Evolutionary conservation across 805 yeast species (phyloP).

Genomic region (Scheffersomyces lignosus): DNA sequence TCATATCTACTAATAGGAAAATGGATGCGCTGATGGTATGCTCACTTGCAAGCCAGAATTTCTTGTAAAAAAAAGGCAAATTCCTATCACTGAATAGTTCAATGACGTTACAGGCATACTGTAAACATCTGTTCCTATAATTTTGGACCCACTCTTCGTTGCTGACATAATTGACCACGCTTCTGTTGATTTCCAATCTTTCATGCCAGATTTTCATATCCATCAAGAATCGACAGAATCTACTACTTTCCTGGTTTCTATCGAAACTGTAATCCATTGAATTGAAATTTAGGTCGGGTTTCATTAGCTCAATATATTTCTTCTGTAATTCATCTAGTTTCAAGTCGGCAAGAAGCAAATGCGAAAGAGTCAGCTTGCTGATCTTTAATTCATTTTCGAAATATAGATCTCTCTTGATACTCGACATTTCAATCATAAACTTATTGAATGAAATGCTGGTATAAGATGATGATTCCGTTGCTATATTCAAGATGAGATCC

Average conservation of each 20-base stretch:
- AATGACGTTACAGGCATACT: neutral
- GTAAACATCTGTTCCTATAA: neutral
- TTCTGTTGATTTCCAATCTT: neutral
- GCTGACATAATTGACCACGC: neutral
- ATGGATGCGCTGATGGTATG: neutral
- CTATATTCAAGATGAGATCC: conserved; percentile 7
- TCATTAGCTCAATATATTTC: too few relatives aligned
- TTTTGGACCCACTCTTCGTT: neutral
- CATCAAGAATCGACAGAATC: too few relatives aligned
- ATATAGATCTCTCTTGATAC: conserved; percentile 24
- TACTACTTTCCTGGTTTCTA: too few relatives aligned
- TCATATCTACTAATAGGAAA: neutral
- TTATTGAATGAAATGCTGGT: conserved; percentile 15
- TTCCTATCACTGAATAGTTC: neutral
- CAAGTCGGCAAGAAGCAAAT: neutral
- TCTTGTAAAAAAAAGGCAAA: neutral
- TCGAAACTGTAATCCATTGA: too few relatives aligned
- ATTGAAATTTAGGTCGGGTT: too few relatives aligned
- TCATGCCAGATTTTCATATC: neutral
- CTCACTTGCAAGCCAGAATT: neutral
- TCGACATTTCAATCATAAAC: conserved; percentile 18
- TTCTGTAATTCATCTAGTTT: neutral
- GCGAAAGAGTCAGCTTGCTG: neutral
- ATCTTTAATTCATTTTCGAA: conserved; percentile 12
- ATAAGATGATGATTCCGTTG: conserved; percentile 19